Conservation (phyloP, 176 grass and related monocot genomes). For the Eleusine indica region DNA sequence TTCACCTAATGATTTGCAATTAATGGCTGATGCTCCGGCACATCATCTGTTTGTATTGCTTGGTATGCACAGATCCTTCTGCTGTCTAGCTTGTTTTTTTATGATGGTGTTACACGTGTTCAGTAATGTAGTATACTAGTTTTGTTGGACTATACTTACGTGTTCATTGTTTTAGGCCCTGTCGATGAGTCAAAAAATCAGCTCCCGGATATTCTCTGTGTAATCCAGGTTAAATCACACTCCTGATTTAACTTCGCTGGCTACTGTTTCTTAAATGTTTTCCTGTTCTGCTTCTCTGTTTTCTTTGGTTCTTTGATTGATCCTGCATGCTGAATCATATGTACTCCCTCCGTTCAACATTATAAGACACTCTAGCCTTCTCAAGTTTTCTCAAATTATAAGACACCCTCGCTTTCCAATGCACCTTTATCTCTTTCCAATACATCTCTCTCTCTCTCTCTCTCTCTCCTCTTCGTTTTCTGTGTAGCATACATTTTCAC, state of each 20-base stretch:
- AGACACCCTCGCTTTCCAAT: too few species aligned
- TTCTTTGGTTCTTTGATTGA: conserved; percentile 11
- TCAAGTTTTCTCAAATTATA: too few species aligned
- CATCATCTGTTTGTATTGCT: conserved; percentile 98
- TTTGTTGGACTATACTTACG: conserved; percentile 8
- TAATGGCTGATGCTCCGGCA: conserved; percentile 98
- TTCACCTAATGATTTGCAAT: conserved; percentile 97
- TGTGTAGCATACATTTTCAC: too few species aligned
- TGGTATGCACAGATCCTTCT: conserved; percentile 50
- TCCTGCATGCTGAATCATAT: background rate
- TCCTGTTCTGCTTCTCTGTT: background rate
- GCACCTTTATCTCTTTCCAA: too few species aligned
- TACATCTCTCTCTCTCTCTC: too few species aligned
- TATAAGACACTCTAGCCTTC: too few species aligned
- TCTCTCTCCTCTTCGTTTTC: too few species aligned
- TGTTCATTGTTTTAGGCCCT: conserved; percentile 57
- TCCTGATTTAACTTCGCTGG: conserved; percentile 20
- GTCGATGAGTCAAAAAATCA: conserved; percentile 89
- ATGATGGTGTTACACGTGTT: background rate
- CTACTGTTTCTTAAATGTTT: conserved; percentile 14
- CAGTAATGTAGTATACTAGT: background rate
- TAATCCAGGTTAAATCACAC: conserved; percentile 72
- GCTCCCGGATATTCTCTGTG: conserved; percentile 97
- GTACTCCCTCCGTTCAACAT: background rate
- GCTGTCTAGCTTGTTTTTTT: background rate